Base-by-base conservation (phyloP, 257 asterid genomes). In the Handroanthus guayacan region DNA sequence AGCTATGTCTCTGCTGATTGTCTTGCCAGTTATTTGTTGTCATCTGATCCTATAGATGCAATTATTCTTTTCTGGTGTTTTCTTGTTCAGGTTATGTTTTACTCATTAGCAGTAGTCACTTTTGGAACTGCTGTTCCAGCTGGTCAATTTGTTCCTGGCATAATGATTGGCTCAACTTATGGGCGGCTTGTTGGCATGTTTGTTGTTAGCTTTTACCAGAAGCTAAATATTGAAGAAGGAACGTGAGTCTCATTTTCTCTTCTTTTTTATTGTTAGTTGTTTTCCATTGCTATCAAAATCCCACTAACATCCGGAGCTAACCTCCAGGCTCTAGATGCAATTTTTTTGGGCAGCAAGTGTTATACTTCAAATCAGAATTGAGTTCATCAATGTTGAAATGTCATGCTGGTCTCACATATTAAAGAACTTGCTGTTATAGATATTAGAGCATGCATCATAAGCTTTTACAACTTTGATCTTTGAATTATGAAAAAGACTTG, bases 141-240 rank as follows among this genome's bases (percentile, higher is more conserved):
- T 36, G 99, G 99, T 54, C 99, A 91, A 75, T 95, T 95, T 84
- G 94, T 95, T 83, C 99, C 99, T 60, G 98, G 97, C 67, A 95
- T 95, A 83, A 91, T 95, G 97, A 95, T 93, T 69, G 99, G 99
- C 51, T 91, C 99, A 74, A 91, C 99, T 43, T 95, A 95, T 82
- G 99, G 99, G 47, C 97, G 99, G 64, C 92, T 95, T 75, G 96
- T 95, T 84, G 99, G 99, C 89, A 93, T 91, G 98, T 89, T 95
- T 81, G 99, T 88, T 43, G 99, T 93, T 74, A 93, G 90, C 83
- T 93, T 86, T 82, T 95, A 89, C 86, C 73, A 65, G 86, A 93
- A 81, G 84, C 85, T 86, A 78, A 93, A 93, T 79, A 91, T 95
- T 58, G 98, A 95, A 82, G 99, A 95, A 87, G 99, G 98, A 87